Evolutionary conservation across 805 yeast genomes (phyloP).

Genomic region (Candida lessepsii): DNA sequence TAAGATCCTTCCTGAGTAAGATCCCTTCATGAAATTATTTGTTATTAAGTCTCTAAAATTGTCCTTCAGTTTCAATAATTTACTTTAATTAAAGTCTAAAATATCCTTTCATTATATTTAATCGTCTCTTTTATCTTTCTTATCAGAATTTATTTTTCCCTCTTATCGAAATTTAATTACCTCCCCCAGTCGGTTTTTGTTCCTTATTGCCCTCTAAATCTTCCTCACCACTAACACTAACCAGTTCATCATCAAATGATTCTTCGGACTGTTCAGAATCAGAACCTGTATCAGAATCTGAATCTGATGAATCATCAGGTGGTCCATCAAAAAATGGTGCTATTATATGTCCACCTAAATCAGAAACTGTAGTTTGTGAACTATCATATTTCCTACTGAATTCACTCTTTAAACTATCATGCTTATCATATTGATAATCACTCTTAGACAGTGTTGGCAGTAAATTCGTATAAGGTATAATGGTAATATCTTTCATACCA

Average conservation of each 20-base stretch:
- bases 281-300: constrained; percentile 19
- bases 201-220: not conserved
- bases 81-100: too few relatives aligned
- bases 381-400: constrained; percentile 4
- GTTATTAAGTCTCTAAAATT: too few relatives aligned
- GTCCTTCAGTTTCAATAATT: too few relatives aligned
- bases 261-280: too few relatives aligned
- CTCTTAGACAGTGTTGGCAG: constrained; percentile 6
- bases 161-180: too few relatives aligned
- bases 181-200: not conserved
- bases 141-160: too few relatives aligned
- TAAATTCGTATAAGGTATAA: constrained; percentile 6
- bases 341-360: constrained; percentile 5
- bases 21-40: too few relatives aligned
- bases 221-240: not conserved
- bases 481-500: constrained; percentile 8
- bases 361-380: constrained; percentile 1
- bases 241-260: not conserved
- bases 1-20: too few relatives aligned
- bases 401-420: constrained; percentile 16
- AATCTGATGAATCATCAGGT: constrained; percentile 33
- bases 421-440: constrained; percentile 17
- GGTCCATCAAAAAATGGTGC: constrained; percentile 40
- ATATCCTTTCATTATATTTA: too few relatives aligned
- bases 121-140: too few relatives aligned